Evolutionary conservation across 495 filamentous ascomycete genomes (phyloP).

Genomic region (Xylaria castorea): DNA sequence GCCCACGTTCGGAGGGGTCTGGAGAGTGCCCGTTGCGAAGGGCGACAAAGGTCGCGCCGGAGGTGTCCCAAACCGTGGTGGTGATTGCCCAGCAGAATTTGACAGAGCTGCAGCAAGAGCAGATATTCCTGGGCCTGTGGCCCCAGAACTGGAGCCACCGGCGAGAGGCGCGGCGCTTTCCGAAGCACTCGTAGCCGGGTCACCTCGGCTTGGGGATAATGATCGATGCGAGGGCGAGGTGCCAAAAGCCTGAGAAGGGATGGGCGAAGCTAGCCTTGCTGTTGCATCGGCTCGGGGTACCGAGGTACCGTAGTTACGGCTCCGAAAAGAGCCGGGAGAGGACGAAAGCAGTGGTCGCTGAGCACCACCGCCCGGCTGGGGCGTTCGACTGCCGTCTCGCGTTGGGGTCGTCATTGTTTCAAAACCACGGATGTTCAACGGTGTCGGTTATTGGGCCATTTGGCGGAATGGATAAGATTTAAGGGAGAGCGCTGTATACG

Average conservation of each 20-base stretch:
- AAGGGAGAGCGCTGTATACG: neutral
- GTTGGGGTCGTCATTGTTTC: conserved; percentile 38
- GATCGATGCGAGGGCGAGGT: conserved; percentile 53
- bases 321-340: conserved; percentile 55
- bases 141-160: conserved; percentile 52
- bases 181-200: conserved; percentile 31
- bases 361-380: conserved; percentile 37
- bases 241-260: conserved; percentile 60
- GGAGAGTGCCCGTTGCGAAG: conserved; percentile 49
- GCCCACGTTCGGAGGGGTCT: conserved; percentile 72
- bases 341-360: conserved; percentile 50
- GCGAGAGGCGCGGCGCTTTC: conserved; percentile 58
- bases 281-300: conserved; percentile 68
- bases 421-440: neutral
- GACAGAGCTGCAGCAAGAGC: conserved; percentile 79
- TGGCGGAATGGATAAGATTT: neutral
- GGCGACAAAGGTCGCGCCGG: conserved; percentile 65
- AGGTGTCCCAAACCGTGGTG: conserved; percentile 66
- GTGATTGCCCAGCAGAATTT: conserved; percentile 66
- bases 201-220: conserved; percentile 36
- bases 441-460: conserved; percentile 23
- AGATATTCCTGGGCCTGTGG: conserved; percentile 72
- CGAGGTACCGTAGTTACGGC: conserved; percentile 51
- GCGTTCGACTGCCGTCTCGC: conserved; percentile 39
- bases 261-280: conserved; percentile 74